These are phyloP conservation scores for Dioszegia crocea DNA, from an alignment of 768 basidiomycete genomes.

Conservation along the genomic window DNA sequence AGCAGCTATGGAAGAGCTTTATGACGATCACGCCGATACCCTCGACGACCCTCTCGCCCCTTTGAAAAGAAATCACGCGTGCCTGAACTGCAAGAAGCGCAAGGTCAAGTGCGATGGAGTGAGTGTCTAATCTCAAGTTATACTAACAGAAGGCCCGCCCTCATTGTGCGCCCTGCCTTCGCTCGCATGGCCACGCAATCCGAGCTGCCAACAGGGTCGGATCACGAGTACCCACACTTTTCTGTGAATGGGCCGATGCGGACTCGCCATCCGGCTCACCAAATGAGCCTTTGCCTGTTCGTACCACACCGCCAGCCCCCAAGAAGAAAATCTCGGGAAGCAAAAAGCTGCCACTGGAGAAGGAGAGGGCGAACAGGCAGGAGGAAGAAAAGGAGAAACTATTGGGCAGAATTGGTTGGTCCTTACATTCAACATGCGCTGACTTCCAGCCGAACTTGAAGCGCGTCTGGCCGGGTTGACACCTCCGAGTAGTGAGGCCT, in stretches of 20 bases:
- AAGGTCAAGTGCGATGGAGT: conserved; percentile 49
- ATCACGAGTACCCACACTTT: conserved; percentile 17
- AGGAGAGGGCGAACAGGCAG: conserved; percentile 16
- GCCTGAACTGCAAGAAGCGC: conserved; percentile 45
- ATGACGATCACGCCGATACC: not conserved
- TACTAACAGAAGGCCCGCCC: conserved; percentile 19
- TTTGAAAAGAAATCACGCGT: conserved; percentile 46
- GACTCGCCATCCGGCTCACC: conserved; percentile 9
- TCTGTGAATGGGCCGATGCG: conserved; percentile 37
- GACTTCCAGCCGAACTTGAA: conserved; percentile 13
- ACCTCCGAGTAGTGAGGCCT: conserved; percentile 8
- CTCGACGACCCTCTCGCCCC: conserved; percentile 22
- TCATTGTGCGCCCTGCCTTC: conserved; percentile 32
- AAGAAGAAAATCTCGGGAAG: not conserved
- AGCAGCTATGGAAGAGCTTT: not conserved
- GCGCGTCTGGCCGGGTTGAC: conserved; percentile 13
- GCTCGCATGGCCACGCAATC: conserved; percentile 44
- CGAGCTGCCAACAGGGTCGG: conserved; percentile 33
- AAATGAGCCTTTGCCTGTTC: not conserved
- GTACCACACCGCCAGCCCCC: not conserved
- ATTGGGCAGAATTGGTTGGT: conserved; percentile 28
- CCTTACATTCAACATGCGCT: conserved; percentile 1
- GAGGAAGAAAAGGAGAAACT: conserved; percentile 35
- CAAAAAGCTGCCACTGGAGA: conserved; percentile 11
- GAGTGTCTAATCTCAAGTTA: conserved; percentile 7